Evolutionary conservation across 163 green algal genomes (phyloP).

Genomic region (Chlamydomonas reinhardtii): DNA sequence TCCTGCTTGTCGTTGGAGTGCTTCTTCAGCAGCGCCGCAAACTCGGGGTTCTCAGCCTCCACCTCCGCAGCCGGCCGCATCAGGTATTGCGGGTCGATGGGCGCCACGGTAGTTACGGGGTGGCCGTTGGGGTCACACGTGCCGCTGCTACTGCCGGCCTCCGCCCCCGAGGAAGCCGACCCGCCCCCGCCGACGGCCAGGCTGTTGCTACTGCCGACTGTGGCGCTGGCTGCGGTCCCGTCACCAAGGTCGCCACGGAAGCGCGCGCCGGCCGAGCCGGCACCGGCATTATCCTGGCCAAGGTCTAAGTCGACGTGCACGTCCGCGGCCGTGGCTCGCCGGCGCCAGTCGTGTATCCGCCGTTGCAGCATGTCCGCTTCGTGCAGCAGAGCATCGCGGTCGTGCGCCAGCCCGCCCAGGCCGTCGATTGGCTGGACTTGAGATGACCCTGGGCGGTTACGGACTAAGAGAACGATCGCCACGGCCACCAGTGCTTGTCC

Average conservation of each 20-base stretch:
- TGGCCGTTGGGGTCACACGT: slow-evolving; percentile 46
- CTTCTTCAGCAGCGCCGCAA: slow-evolving; percentile 29
- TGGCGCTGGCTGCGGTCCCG: background rate
- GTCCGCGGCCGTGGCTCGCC: background rate
- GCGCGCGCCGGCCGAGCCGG: background rate
- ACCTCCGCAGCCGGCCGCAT: slow-evolving; percentile 44
- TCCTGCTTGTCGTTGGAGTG: slow-evolving; percentile 51
- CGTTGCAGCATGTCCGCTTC: slow-evolving; percentile 5
- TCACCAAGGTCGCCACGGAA: no score
- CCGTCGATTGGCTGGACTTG: no score
- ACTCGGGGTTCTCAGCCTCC: slow-evolving; percentile 52
- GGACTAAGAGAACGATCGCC: slow-evolving; percentile 20
- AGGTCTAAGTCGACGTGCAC: slow-evolving; percentile 1
- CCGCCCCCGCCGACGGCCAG: background rate
- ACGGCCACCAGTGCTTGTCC: slow-evolving; percentile 25
- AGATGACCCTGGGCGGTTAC: background rate
- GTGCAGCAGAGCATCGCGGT: background rate
- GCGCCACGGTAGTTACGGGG: slow-evolving; percentile 23
- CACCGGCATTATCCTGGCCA: background rate
- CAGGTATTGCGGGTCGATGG: slow-evolving; percentile 14
- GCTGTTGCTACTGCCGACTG: background rate
- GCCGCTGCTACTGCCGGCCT: background rate
- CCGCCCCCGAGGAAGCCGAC: no score
- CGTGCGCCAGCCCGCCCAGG: background rate
- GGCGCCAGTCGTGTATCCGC: slow-evolving; percentile 10